phyloP scores from a whole-genome alignment of 116 monocot genomes.

The Dioscorea cayenensis region DNA sequence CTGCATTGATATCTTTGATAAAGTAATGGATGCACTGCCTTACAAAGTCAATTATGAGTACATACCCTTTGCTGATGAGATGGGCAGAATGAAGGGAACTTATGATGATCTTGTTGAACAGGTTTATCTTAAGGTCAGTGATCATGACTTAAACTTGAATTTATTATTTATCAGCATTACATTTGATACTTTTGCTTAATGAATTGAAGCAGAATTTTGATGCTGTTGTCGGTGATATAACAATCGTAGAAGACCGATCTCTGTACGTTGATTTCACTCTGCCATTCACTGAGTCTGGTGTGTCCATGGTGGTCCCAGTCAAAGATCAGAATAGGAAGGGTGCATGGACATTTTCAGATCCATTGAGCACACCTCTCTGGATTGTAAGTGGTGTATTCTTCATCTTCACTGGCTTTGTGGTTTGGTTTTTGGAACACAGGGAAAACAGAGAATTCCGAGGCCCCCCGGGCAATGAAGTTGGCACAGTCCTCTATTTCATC shows the following conservation, averaged over 20 bases:
- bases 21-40: conserved; percentile 23
- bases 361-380: conserved; percentile 45
- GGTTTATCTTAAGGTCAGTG: conserved; percentile 29
- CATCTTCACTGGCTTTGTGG: conserved; percentile 37
- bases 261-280: conserved; percentile 8
- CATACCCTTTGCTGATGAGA: conserved; percentile 8
- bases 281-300: conserved; percentile 36
- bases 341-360: conserved; percentile 50
- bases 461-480: conserved; percentile 20
- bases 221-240: conserved; percentile 8
- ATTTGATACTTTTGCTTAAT: neutral
- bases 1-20: conserved; percentile 37
- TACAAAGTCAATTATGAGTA: conserved; percentile 25
- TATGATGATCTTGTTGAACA: conserved; percentile 21
- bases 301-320: conserved; percentile 53
- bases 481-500: conserved; percentile 51
- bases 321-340: conserved; percentile 11
- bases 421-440: conserved; percentile 62
- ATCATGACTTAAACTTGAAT: neutral
- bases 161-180: neutral
- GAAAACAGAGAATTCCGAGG: conserved; percentile 43
- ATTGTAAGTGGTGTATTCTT: conserved; percentile 31
- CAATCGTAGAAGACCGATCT: neutral
- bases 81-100: neutral
- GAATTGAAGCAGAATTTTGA: neutral